Base-by-base conservation (phyloP, 495 filamentous ascomycete genomes). In the Aspergillus biplanus region DNA sequence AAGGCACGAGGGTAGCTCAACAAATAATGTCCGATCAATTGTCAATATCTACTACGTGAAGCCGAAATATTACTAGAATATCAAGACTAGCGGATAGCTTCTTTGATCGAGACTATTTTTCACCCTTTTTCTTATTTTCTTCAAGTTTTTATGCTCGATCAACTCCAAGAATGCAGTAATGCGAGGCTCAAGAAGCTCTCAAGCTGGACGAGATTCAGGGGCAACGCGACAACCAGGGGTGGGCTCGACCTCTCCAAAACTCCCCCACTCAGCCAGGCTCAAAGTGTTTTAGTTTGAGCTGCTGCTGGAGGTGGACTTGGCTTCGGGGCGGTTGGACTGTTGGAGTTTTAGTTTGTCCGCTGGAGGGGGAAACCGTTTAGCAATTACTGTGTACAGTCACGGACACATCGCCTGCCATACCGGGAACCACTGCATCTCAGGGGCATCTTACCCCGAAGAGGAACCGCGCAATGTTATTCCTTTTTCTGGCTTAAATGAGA, bases 161-260 rank as follows among this genome's bases (percentile, higher is more conserved):
- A 12, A 11, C 9, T 55, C 16, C 15, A 13, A 53, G 2, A 32
- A 16, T 2, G 4, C 11, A 2, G 21, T 27, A 27, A 27, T 27
- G 21, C 21, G 21, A 27, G 21, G 21, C 21, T 27, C 33, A 49
- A 27, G 44, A 44, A 60, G 57, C 52, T 65, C 58, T 49, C 59
- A 50, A 63, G 61, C 61, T 57, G 61, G 39, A 57, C 13, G 46
- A 58, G 60, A 66, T 62, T 66, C 64, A 66, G 64, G 64, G 64
- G 64, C 59, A 66, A 66, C 44, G 48, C 59, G 60, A 55, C 33
- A 61, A 53, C 42, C 42, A 34, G 44, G 31, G 47, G 56, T 16
- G 59, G 52, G 56, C 62, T 64, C 37, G 62, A 58, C 56, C 59
- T 59, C 61, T 58, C 47, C 64, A 57, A 65, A 52, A n/a, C 44